Percentiles rank a stretch among this genome's conserved stretches.
Conservation (phyloP, 257 asterid genomes). For the Galeopsis tetrahit region DNA sequence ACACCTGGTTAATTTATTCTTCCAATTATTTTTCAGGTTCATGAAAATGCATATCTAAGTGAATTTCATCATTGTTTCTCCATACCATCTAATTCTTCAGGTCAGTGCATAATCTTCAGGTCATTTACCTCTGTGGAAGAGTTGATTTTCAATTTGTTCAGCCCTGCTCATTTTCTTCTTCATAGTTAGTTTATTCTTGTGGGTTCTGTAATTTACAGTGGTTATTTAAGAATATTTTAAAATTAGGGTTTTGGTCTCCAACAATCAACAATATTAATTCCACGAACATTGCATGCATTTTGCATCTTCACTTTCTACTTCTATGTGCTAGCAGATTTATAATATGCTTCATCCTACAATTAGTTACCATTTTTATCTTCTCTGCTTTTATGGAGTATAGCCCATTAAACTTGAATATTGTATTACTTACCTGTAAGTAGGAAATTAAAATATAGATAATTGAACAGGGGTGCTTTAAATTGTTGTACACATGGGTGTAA, state of each 20-base stretch:
- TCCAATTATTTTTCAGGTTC: conserved; percentile 58
- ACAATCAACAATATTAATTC: too few relatives aligned
- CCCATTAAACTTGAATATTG: background rate
- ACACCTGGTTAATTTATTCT: conserved; percentile 24
- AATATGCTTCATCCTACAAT: too few relatives aligned
- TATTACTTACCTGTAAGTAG: background rate
- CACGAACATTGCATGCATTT: too few relatives aligned
- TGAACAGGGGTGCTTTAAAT: too few relatives aligned
- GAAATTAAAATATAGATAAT: background rate
- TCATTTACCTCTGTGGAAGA: conserved; percentile 8
- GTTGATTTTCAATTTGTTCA: background rate
- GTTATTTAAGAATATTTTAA: background rate
- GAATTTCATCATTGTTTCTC: conserved; percentile 95
- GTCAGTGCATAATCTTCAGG: conserved; percentile 51
- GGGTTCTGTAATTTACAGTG: conserved; percentile 1
- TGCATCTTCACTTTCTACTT: too few relatives aligned
- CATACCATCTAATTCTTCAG: conserved; percentile 72
- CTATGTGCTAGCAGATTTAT: too few relatives aligned
- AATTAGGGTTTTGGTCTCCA: background rate
- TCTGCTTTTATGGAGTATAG: too few relatives aligned
- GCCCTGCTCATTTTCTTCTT: background rate
- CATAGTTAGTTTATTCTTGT: conserved; percentile 12
- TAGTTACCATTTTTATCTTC: too few relatives aligned
- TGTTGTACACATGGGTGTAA: too few relatives aligned
- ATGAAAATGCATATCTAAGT: conserved; percentile 90